Evolutionary conservation across 73 alveolate genomes (phyloP).

Genomic region (Paramecium sonneborni): DNA sequence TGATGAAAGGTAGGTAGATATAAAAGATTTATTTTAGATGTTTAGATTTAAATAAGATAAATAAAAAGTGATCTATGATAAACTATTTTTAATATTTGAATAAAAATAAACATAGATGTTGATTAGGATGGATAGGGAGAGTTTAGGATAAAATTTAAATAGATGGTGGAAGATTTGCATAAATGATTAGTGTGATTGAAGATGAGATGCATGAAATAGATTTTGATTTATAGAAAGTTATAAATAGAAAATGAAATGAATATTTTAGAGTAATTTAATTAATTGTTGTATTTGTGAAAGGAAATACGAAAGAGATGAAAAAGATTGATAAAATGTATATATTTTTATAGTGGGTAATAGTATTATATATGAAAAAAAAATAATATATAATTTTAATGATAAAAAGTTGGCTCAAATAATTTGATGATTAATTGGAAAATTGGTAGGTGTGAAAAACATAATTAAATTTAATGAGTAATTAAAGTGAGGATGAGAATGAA

Average conservation of each 20-base stretch:
- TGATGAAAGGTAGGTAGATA: too few relatives aligned
- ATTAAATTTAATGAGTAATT: conserved; percentile 26
- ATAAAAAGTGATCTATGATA: too few relatives aligned
- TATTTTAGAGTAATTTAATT: neutral
- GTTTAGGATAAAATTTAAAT: neutral
- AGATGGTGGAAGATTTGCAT: neutral
- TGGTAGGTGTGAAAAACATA: neutral
- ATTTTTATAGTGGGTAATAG: neutral
- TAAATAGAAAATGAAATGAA: neutral
- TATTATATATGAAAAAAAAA: neutral
- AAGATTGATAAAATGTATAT: neutral
- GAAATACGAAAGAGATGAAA: neutral
- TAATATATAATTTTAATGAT: neutral
- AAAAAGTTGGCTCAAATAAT: neutral
- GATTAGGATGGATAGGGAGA: neutral
- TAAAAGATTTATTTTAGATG: too few relatives aligned
- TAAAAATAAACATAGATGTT: neutral
- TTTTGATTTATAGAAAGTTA: neutral
- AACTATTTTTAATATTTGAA: too few relatives aligned
- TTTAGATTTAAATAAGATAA: too few relatives aligned
- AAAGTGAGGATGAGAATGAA: conserved; percentile 34
- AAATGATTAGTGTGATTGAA: neutral
- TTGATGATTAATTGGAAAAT: neutral
- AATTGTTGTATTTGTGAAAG: neutral
- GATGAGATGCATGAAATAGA: neutral